Evolutionary conservation across 2,329 filamentous ascomycete species (phyloP), one percentile per base, ranked within the genome.

Genomic region (Xylariomycetidae sp.): DNA sequence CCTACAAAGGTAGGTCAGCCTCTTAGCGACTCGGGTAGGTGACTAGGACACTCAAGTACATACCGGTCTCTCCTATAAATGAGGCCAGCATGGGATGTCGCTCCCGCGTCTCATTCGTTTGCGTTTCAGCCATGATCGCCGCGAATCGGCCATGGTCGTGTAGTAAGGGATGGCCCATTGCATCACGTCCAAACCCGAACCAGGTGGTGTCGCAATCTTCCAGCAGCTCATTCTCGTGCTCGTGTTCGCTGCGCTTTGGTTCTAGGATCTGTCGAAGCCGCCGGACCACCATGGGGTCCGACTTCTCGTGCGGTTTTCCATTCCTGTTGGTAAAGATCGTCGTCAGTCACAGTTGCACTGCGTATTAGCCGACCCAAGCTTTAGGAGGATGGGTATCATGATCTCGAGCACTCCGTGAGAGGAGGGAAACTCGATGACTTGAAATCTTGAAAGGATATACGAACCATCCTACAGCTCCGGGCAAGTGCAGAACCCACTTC

Each of bases 11-110:
- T 15, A 7, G 15, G 12, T 13, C 15, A 28, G n/a, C n/a, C n/a
- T n/a, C n/a, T n/a, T n/a, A n/a, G n/a, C 9, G 27, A 13, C 19
- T 20, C 13, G 6, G 19, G 13, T n/a, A 24, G 19, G 25, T 9
- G 22, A 9, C 18, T 23, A 23, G 16, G 30, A 18, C 23, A 13
- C n/a, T 30, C 27, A 9, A 15, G n/a, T 23, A 4, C 46, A 14
- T 48, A 56, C 53, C 53, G 45, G 61, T 65, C 39, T 63, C 55
- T 20, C 64, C 64, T 14, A 68, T 57, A 35, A 68, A 68, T 2
- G 63, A 68, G 2, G 63, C 60, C 1, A 67, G 41, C 35, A 54
- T 58, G 18, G 62, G 63, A 40, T 56, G 58, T 25, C 52, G 41
- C 45, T 50, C 40, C 37, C 41, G 24, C 12, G 6, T 6, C n/a